These are phyloP conservation scores for Metschnikowia santaceciliae DNA, from an alignment of 805 yeast species.

Conservation along the genomic window DNA sequence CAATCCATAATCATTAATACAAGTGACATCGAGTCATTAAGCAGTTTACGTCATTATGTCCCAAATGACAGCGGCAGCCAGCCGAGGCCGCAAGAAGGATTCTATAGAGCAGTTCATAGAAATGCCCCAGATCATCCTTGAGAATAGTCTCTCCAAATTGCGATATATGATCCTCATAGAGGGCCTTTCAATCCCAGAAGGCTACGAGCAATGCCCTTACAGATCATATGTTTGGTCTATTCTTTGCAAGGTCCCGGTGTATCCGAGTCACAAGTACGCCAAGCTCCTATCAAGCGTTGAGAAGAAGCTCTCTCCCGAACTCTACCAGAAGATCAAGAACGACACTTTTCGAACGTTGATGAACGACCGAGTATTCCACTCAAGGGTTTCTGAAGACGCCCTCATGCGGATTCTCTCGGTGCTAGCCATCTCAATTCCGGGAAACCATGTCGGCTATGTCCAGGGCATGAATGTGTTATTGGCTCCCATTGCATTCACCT, in stretches of 20 bases:
- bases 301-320: conserved; percentile 36
- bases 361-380: conserved; percentile 62
- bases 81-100: conserved; percentile 45
- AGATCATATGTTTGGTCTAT: conserved; percentile 80
- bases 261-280: conserved; percentile 52
- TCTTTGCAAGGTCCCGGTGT: conserved; percentile 58
- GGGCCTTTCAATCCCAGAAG: conserved; percentile 38
- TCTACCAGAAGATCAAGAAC: conserved; percentile 68
- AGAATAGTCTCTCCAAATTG: conserved; percentile 50
- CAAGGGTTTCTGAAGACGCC: conserved; percentile 64
- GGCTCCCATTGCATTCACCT: conserved; percentile 76
- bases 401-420: conserved; percentile 67
- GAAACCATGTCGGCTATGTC: conserved; percentile 54
- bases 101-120: conserved; percentile 49
- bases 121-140: conserved; percentile 41
- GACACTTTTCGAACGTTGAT: conserved; percentile 85
- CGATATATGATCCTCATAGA: conserved; percentile 38
- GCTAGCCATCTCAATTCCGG: conserved; percentile 50
- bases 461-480: conserved; percentile 87
- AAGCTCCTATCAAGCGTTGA: conserved; percentile 51
- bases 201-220: conserved; percentile 58
- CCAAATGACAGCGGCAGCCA: neutral
- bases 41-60: neutral
- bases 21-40: too few relatives aligned
- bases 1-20: too few relatives aligned